Conservation (phyloP, 345 rosid genomes). For the Bruguiera parviflora region DNA sequence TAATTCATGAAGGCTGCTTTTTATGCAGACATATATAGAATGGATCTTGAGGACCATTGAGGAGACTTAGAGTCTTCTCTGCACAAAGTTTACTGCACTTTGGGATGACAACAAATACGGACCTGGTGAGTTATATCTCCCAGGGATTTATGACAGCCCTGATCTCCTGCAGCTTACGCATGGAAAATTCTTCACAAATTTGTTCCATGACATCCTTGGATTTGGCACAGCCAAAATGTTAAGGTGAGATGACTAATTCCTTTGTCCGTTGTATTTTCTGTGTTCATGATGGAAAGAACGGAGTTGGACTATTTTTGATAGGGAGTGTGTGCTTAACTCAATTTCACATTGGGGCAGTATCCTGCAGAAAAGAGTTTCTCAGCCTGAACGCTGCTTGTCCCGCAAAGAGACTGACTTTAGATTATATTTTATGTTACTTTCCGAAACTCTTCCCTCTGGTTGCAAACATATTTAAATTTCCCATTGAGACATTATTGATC, state of each 20-base stretch:
- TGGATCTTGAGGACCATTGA: slow-evolving; percentile 71
- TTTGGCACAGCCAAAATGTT: slow-evolving; percentile 97
- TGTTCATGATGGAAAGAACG: too few relatives aligned
- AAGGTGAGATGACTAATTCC: slow-evolving; percentile 39
- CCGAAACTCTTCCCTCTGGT: neutral
- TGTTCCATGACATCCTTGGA: slow-evolving; percentile 84
- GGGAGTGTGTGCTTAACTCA: too few relatives aligned
- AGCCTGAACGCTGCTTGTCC: too few relatives aligned
- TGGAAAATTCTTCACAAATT: slow-evolving; percentile 53
- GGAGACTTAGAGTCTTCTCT: slow-evolving; percentile 75
- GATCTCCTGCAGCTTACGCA: slow-evolving; percentile 63
- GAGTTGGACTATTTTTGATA: too few relatives aligned
- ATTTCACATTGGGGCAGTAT: too few relatives aligned
- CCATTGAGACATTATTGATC: neutral
- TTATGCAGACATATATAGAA: slow-evolving; percentile 55
- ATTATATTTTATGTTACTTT: neutral
- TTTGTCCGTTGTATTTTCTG: neutral
- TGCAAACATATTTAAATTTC: neutral
- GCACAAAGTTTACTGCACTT: slow-evolving; percentile 53
- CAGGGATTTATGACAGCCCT: slow-evolving; percentile 60
- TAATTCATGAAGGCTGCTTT: slow-evolving; percentile 10
- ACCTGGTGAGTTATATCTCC: slow-evolving; percentile 77
- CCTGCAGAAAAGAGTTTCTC: too few relatives aligned
- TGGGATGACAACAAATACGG: slow-evolving; percentile 82
- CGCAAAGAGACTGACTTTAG: too few relatives aligned